A percentile compares a stretch with the other conserved stretches of the same genome.
Evolutionary conservation across 495 filamentous ascomycete genomes (phyloP).

Genomic region (Jackrogersella minutella): DNA sequence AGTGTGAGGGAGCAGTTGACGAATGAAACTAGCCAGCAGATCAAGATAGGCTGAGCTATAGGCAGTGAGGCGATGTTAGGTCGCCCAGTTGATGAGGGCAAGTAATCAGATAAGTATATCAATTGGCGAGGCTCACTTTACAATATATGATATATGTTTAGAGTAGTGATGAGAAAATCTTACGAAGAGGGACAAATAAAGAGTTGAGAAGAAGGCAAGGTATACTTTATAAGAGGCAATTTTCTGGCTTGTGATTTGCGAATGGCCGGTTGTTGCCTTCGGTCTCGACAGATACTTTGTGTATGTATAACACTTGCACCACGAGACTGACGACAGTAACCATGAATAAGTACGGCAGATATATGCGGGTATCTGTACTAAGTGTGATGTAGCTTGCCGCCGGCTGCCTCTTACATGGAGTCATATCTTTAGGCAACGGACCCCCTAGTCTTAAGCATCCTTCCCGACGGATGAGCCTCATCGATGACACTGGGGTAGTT

Average conservation of each 20-base stretch:
- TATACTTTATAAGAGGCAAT: conserved; percentile 26
- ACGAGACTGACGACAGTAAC: conserved; percentile 26
- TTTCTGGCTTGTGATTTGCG: conserved; percentile 29
- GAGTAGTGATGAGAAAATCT: conserved; percentile 1
- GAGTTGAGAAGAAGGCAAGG: conserved; percentile 10
- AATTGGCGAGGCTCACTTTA: neutral
- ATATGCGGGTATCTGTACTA: conserved; percentile 36
- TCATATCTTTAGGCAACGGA: conserved; percentile 45
- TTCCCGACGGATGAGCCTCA: conserved; percentile 44
- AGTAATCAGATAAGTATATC: conserved; percentile 14
- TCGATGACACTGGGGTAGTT: conserved; percentile 25
- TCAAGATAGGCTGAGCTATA: conserved; percentile 1
- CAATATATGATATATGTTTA: neutral
- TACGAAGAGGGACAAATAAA: conserved; percentile 12
- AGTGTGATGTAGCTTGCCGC: conserved; percentile 27
- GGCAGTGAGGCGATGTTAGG: conserved; percentile 1
- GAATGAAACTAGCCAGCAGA: conserved; percentile 10
- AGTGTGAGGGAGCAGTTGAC: neutral
- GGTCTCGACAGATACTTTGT: conserved; percentile 20
- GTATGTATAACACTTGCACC: conserved; percentile 39
- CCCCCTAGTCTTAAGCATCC: conserved; percentile 32
- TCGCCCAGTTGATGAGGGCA: neutral
- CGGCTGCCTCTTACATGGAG: conserved; percentile 46
- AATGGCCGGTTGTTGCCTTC: conserved; percentile 35
- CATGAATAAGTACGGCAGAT: conserved; percentile 27